Percentiles rank a stretch among this genome's conserved stretches.
Conservation (phyloP, 495 filamentous ascomycete species). For the Darksidea phi region DNA sequence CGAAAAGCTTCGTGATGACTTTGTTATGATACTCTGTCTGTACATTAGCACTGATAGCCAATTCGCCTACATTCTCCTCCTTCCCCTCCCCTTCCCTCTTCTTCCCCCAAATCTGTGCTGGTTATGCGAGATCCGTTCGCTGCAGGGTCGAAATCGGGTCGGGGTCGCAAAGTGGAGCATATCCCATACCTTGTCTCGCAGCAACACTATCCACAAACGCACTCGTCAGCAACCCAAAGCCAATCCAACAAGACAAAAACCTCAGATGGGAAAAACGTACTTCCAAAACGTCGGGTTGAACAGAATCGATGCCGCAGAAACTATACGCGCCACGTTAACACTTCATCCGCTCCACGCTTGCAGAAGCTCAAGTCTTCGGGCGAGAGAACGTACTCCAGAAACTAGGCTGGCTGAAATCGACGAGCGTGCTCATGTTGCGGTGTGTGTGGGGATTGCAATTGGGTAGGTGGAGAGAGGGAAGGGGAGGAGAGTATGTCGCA, state of each 20-base stretch:
- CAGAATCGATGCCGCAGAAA: constrained; percentile 64
- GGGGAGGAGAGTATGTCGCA: background rate
- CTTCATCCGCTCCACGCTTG: background rate
- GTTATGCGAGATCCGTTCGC: too few species aligned
- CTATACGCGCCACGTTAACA: constrained; percentile 43
- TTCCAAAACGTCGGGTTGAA: constrained; percentile 84
- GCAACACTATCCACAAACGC: constrained; percentile 58
- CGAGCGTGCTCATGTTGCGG: constrained; percentile 23
- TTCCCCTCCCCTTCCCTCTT: too few species aligned
- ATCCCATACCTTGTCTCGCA: constrained; percentile 61
- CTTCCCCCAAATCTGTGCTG: too few species aligned
- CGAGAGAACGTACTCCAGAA: constrained; percentile 54
- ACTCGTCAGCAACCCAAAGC: constrained; percentile 33
- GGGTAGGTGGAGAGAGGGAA: background rate
- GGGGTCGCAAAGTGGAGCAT: too few species aligned
- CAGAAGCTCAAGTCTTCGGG: background rate
- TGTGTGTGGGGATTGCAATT: background rate
- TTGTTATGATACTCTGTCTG: constrained; percentile 82
- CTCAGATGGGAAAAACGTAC: constrained; percentile 55
- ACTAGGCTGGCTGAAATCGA: constrained; percentile 66
- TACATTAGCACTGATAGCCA: too few species aligned
- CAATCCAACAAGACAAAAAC: too few species aligned
- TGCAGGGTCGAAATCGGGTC: too few species aligned
- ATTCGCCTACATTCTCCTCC: too few species aligned
- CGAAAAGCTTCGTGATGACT: constrained; percentile 81